Percentiles rank a stretch among this genome's conserved stretches.
Conservation (phyloP, 140 eudicot genomes). For the Anethum foeniculum region DNA sequence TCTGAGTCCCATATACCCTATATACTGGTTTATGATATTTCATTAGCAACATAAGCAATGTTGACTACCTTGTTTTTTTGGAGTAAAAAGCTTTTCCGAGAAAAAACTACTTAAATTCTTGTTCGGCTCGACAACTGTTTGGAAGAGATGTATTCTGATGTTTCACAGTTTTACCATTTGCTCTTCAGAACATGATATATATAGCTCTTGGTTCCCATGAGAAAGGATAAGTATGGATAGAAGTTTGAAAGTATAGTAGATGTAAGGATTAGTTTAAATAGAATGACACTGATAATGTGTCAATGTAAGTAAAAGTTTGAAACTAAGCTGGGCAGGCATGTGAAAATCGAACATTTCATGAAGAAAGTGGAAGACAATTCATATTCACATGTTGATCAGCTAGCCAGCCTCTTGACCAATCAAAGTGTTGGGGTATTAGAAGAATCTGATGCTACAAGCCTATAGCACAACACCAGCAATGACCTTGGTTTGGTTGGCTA, state of each 20-base stretch:
- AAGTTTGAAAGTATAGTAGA: not conserved
- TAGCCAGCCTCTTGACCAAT: not conserved
- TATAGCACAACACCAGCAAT: not conserved
- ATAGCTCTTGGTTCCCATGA: not conserved
- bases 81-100: too few species aligned
- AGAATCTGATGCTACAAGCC: not conserved
- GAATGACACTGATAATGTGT: not conserved
- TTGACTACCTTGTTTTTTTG: too few species aligned
- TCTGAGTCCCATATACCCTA: not conserved
- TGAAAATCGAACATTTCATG: not conserved
- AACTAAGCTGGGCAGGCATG: conserved; percentile 5
- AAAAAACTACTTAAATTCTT: too few species aligned
- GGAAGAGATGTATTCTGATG: not conserved
- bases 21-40: not conserved
- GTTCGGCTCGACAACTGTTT: not conserved
- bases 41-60: too few species aligned
- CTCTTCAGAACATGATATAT: not conserved
- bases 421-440: not conserved
- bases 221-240: not conserved
- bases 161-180: not conserved
- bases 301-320: not conserved
- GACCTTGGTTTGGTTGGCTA: not conserved
- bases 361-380: not conserved
- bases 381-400: not conserved
- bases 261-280: not conserved